Conservation (phyloP, 345 rosid species). For the Nasturtium officinale region DNA sequence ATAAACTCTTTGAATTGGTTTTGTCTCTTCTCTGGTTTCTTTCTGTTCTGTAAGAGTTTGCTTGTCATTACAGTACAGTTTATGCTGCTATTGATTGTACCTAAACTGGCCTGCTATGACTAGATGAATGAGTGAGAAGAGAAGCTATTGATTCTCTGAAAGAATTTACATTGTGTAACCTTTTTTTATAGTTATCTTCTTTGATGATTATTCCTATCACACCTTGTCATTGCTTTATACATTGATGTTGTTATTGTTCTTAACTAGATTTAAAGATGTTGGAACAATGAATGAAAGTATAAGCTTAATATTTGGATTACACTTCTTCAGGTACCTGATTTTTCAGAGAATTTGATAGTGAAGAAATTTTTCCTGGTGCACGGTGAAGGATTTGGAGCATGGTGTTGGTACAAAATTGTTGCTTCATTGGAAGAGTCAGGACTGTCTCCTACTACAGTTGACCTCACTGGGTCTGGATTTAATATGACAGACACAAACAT, state of each 20-base stretch:
- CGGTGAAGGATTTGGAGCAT: conserved; percentile 98
- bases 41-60: background rate
- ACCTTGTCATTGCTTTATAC: conserved; percentile 10
- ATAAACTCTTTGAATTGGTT: conserved; percentile 5
- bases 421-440: conserved; percentile 86
- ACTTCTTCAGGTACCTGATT: conserved; percentile 58
- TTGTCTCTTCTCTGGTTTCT: conserved; percentile 6
- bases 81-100: background rate
- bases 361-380: conserved; percentile 74
- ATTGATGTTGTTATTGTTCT: background rate
- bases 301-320: background rate
- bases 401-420: conserved; percentile 98
- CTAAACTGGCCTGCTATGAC: background rate
- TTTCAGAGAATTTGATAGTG: conserved; percentile 61
- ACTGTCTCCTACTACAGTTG: conserved; percentile 67
- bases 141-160: conserved; percentile 8
- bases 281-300: background rate
- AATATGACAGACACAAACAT: conserved; percentile 64
- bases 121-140: conserved; percentile 2
- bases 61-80: background rate
- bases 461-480: conserved; percentile 88
- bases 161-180: conserved; percentile 13
- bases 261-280: background rate
- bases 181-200: conserved; percentile 28
- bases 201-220: background rate